Evolutionary conservation across 139 green algal species (phyloP), one percentile per base, ranked within the genome.

Genomic region (Picochlorum sp.): DNA sequence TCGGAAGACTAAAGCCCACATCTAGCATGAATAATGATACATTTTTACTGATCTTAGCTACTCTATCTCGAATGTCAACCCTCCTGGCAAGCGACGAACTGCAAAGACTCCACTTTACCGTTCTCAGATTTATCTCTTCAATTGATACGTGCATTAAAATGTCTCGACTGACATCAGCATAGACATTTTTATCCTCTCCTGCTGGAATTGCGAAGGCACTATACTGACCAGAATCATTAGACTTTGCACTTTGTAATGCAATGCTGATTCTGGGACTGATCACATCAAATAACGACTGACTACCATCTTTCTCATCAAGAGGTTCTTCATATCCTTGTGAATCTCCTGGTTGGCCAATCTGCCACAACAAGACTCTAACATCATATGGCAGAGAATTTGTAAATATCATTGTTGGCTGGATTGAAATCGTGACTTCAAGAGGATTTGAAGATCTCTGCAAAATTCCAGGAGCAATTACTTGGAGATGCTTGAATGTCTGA

Each of bases 371-470:
- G 18, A 81, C 54, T 22, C 73, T 47, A 63, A 85, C 78, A 29
- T 69, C 63, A 51, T 89, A 91, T 2, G 84, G 84, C 63, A 92
- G 67, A 5, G 75, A 73, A 61, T 92, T 92, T 32, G 69, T 74
- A 33, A 92, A 49, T 31, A 79, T 50, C 47, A 87, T 50, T 1
- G 83, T 89, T 29, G 84, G 84, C 49, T 69, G 67, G 18, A 92
- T 68, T 0, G 67, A 77, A 33, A 92, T 78, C 0, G 66, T 66
- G 5, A 81, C 79, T 68, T 92, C 84, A 35, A 92, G 64, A 0
- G 83, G 67, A 22, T 59, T 33, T 14, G 33, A 66, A 7, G 84
- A 80, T 4, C 64, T 64, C 22, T 67, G 59, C 39, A 89, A 73
- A 44, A 76, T 71, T 18, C 84, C 78, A 1, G 68, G 70, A 0